These are phyloP conservation scores for Phytophthora tentaculata DNA, from an alignment of 352 stramenopile species.

Conservation along the genomic window DNA sequence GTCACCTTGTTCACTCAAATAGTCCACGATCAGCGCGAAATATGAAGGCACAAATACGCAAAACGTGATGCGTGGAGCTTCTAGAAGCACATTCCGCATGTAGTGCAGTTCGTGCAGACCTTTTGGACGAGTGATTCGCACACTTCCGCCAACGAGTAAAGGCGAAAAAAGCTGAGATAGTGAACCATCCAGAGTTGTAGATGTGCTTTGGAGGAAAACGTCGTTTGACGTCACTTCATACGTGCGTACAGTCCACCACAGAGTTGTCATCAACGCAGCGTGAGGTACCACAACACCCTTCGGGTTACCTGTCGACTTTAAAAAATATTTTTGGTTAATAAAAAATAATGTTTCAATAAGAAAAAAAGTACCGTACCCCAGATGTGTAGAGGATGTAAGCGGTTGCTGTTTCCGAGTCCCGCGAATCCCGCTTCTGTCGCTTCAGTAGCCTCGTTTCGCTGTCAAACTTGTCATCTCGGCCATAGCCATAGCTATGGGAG, in stretches of 20 bases:
- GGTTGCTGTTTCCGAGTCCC: conserved; percentile 17
- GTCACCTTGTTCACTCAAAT: conserved; percentile 29
- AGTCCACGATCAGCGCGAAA: conserved; percentile 59
- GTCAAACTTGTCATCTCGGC: not conserved
- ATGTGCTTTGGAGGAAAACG: conserved; percentile 71
- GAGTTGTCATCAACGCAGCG: conserved; percentile 60
- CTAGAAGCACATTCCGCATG: conserved; percentile 27
- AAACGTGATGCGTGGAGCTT: conserved; percentile 39
- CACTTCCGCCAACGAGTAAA: conserved; percentile 45
- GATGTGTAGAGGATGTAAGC: conserved; percentile 83
- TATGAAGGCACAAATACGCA: conserved; percentile 71
- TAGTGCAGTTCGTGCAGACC: conserved; percentile 62
- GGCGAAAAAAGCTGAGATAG: conserved; percentile 67
- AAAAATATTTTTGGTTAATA: conserved; percentile 3
- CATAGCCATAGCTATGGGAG: not conserved
- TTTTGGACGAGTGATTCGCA: conserved; percentile 50
- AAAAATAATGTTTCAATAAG: not conserved
- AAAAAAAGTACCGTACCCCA: conserved; percentile 35
- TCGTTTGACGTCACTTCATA: conserved; percentile 61
- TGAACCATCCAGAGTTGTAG: conserved; percentile 60
- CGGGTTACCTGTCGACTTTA: conserved; percentile 59
- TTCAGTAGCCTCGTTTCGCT: not conserved
- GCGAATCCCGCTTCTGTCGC: not conserved
- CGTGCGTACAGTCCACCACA: conserved; percentile 58
- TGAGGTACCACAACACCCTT: conserved; percentile 80